Base-by-base conservation (phyloP, 805 yeast genomes). In the Helenozyma rhizophorensis region DNA sequence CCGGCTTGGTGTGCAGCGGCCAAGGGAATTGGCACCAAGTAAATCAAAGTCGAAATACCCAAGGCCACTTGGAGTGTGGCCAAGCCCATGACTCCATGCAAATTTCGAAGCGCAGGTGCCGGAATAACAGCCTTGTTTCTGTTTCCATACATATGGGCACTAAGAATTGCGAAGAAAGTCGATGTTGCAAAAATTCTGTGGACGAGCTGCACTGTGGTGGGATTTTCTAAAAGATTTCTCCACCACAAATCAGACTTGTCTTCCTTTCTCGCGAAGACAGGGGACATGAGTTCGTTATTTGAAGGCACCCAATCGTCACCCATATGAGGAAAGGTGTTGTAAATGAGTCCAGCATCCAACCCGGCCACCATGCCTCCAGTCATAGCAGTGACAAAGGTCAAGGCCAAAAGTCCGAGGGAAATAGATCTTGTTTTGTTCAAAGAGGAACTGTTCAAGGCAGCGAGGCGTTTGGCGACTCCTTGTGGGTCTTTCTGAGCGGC, bases 361-460 rank as follows among this genome's bases (percentile, higher is more conserved):
- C 98, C 98, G 11, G 99, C 98, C 27, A 93, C 99, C 71, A 93
- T 78, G 11, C 96, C 97, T 40, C 98, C 99, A 9, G 95, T 77
- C 94, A 93, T 83, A 12, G 97, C 96, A 13, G 99, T 93, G 25
- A 82, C 38, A 48, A 88, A 90, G 1, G 90, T 82, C 33, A 90
- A 62, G 2, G 68, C 78, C 19, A 86, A 64, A 25, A 93, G 60
- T 0, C 70, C 82, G 8, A 62, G 38, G 1, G 85, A 72, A 21
- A 72, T 48, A 25, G 68, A 58, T 55, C 88, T 77, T 47, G 83
- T 70, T 27, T 67, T 74, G 27, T 64, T 66, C 30, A 87, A 58
- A 1, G 74, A 64, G 2, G 88, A 80, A 38, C 76, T 76, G 47
- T 74, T 74, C 35, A 93, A 69, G 46, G 76, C 64, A 22, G 74